Base-by-base conservation (phyloP, 306 rosid species). In the Dalbergia oliveri region DNA sequence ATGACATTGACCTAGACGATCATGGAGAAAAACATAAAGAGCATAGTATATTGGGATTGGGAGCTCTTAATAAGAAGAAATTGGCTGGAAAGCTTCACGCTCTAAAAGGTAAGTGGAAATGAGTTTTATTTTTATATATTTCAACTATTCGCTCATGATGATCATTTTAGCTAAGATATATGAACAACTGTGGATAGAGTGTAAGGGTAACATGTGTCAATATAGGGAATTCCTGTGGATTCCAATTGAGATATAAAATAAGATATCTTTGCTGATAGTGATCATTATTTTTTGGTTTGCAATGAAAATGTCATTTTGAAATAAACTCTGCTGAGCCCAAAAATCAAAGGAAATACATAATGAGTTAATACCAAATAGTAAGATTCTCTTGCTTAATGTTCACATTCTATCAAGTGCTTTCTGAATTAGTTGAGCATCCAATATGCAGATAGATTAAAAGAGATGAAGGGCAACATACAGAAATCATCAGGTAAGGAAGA, bases 1-100 rank as follows among this genome's bases (percentile, higher is more conserved):
- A 93, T 88, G 98, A 95, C 85, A 95, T 95, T 7, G 95, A 90
- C 79, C 72, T 95, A 6, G 97, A 87, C 5, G 88, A 83, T 79
- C 83, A 75, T 59, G 89, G 78, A 75, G 96, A 88, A 74, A 93
- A 84, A 67, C 93, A 88, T 14, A 91, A 88, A 85, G 96, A 91
- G 60, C 97, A 87, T 64, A 88, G 80, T 49, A 84, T 91, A 87
- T 77, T 91, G 83, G 83, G 87, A 88, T 77, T 91, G 83, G 83
- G 87, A 66, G 85, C 89, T 78, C 87, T 91, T 31, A 90, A 88
- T 76, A 95, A 89, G 87, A 90, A 90, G 80, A 95, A 91, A 76
- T 63, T 93, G 84, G 84, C 99, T 47, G 91, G 89, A 87, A 93
- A 68, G 35, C 84, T 95, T 79, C 81, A 85, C 66, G 93, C 91